Conservation (phyloP, 306 rosid species). For the Lablab purpureus region DNA sequence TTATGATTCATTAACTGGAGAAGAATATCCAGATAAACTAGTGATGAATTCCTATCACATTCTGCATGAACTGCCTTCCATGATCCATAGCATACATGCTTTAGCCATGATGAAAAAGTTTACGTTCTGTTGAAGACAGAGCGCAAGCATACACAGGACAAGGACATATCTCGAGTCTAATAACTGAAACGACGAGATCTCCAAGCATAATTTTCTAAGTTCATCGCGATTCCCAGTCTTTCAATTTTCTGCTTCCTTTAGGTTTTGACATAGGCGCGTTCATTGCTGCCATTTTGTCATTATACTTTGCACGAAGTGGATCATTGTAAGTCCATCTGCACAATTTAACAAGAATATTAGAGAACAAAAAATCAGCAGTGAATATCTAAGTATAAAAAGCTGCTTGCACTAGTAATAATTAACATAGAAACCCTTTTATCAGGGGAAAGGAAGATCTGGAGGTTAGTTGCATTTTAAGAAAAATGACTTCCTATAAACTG, state of each 20-base stretch:
- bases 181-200: slow-evolving; percentile 27
- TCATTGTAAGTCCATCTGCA: slow-evolving; percentile 98
- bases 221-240: slow-evolving; percentile 81
- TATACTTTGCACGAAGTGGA: slow-evolving; percentile 95
- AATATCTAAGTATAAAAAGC: slow-evolving; percentile 3
- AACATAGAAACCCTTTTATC: background rate
- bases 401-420: background rate
- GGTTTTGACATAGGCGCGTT: slow-evolving; percentile 76
- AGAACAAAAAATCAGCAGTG: slow-evolving; percentile 1
- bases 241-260: slow-evolving; percentile 93
- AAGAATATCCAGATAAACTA: slow-evolving; percentile 7
- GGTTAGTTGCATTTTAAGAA: slow-evolving; percentile 2
- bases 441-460: background rate
- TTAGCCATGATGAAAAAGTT: slow-evolving; percentile 28
- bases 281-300: slow-evolving; percentile 95
- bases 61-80: slow-evolving; percentile 28
- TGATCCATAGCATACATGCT: slow-evolving; percentile 35
- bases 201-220: background rate
- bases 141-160: slow-evolving; percentile 33
- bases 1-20: slow-evolving; percentile 7
- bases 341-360: slow-evolving; percentile 43
- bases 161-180: slow-evolving; percentile 25
- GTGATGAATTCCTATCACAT: slow-evolving; percentile 6
- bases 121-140: slow-evolving; percentile 17
- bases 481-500: slow-evolving; percentile 3